phyloP scores from a whole-genome alignment of 31 red algal species.

The Asparagopsis taxiformis region DNA sequence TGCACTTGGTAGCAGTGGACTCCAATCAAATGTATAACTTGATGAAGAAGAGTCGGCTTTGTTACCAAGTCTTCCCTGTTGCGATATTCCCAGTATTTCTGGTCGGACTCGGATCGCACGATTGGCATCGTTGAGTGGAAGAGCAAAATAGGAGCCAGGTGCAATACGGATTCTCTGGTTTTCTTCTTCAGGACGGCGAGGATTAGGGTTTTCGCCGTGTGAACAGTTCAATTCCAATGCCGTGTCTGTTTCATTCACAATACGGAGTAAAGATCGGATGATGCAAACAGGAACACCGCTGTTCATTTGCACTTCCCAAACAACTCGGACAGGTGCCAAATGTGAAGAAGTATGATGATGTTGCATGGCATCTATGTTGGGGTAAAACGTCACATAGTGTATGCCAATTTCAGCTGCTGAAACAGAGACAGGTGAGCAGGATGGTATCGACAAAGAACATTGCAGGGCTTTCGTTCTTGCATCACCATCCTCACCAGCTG shows the following conservation, averaged over 20 bases:
- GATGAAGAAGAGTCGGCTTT: not conserved
- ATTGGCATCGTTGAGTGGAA: slow-evolving; percentile 33
- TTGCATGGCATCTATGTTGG: not conserved
- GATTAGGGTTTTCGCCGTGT: too few species aligned
- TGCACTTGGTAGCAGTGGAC: slow-evolving; percentile 36
- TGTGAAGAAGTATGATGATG: not conserved
- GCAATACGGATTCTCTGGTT: slow-evolving; percentile 14
- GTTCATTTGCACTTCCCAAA: slow-evolving; percentile 80
- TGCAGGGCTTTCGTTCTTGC: slow-evolving; percentile 43
- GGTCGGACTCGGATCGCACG: slow-evolving; percentile 29
- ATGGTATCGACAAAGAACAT: slow-evolving; percentile 55
- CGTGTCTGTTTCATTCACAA: slow-evolving; percentile 64
- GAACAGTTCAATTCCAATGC: slow-evolving; percentile 37
- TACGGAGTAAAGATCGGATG: slow-evolving; percentile 58
- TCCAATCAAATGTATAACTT: slow-evolving; percentile 36
- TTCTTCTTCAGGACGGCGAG: too few species aligned
- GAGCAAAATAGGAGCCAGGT: slow-evolving; percentile 20
- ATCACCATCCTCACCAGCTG: slow-evolving; percentile 4
- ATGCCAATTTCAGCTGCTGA: slow-evolving; percentile 72
- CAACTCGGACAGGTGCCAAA: slow-evolving; percentile 5
- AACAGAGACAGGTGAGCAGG: slow-evolving; percentile 35
- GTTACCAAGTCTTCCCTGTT: too few species aligned
- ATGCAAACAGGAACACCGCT: slow-evolving; percentile 81
- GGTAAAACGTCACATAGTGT: slow-evolving; percentile 38
- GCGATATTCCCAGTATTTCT: not conserved